Evolutionary conservation across 208 protist species (phyloP), one percentile per base, ranked within the genome.

Genomic region (Herpetomonas tarakana): DNA sequence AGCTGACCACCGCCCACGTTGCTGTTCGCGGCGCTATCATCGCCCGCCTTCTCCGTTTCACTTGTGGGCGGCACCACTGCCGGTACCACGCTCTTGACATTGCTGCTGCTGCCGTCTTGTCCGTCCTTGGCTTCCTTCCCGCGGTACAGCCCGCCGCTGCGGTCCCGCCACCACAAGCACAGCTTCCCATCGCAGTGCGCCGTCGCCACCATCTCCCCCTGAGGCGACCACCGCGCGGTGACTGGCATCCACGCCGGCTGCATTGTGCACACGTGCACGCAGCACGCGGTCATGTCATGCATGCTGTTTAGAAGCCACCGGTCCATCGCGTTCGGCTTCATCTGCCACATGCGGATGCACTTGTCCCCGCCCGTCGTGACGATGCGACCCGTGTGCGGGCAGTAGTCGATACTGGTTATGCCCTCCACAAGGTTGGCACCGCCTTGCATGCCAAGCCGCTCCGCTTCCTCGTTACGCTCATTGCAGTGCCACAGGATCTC

Each of bases 401-500:
- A 72, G 68, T 82, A 87, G 61, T 92, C 89, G 24, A 95, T 73
- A 35, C 76, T 87, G 9, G 86, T 88, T 57, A 95, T 85, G 57
- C 88, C 88, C 44, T 95, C 87, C 38, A 80, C 77, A 29, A 69
- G 55, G 58, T 62, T 81, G 49, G 46, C 46, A 29, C 52, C 12
- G 19, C 27, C 56, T 54, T 91, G 88, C 59, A 92, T 59, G 38
- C 83, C 88, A 2, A 89, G 68, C 25, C 74, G 72, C 38, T 85
- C 83, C 12, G 83, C 85, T 64, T 94, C 88, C 44, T 90, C 77
- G 47, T 84, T 81, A 19, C 74, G 73, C 55, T 92, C 85, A 24
- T 81, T 74, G 64, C 68, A 87, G 77, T 95, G 88, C 88, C 88
- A 95, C 3, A 92, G 65, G 30, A 95, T 62, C 45, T 95, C 85